Base-by-base conservation (phyloP, 805 yeast species). In the Suhomyces sp. region DNA sequence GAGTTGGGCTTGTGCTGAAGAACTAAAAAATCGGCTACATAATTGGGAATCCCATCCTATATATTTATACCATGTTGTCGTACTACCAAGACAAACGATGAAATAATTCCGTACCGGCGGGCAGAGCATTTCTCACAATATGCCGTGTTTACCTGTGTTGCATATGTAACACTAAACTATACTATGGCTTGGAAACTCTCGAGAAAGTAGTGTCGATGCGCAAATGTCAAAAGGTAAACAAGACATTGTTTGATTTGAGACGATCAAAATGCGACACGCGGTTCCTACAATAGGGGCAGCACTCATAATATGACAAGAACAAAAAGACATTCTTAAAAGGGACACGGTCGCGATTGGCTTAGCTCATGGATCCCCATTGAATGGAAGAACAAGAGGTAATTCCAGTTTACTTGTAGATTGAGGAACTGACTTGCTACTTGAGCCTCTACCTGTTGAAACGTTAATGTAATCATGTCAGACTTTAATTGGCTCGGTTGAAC, bases 1-100 rank as follows among this genome's bases (percentile, higher is more conserved):
- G 55, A 54, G 57, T 56, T 56, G 57, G 59, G 48, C 55, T 46
- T 35, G 50, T 49, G 15, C 47, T 45, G 26, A 45, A 45, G 47
- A 45, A 45, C 46, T 22, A 27, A 45, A 45, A 17, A 38, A 38
- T 4, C n/a, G 7, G 23, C 24, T 17, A 38, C 24, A 44, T 24
- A 44, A 24, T 27, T 17, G 23, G 36, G 38, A 26, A 27, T n/a
- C 4, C 13, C n/a, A n/a, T 26, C 22, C 23, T 26, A 26, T 17
- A 17, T 38, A 38, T 38, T 17, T 38, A 38, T 38, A 38, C 42
- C 36, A n/a, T 6, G 36, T 7, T n/a, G 36, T 33, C 9, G 36
- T n/a, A n/a, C 36, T n/a, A 13, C 13, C 13, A n/a, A n/a, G 15
- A 15, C 22, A 36, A 13, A 15, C n/a, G 12, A 6, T 17, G 12